Evolutionary conservation across 352 stramenopile genomes (phyloP).

Genomic region (Lagenidium sp.): DNA sequence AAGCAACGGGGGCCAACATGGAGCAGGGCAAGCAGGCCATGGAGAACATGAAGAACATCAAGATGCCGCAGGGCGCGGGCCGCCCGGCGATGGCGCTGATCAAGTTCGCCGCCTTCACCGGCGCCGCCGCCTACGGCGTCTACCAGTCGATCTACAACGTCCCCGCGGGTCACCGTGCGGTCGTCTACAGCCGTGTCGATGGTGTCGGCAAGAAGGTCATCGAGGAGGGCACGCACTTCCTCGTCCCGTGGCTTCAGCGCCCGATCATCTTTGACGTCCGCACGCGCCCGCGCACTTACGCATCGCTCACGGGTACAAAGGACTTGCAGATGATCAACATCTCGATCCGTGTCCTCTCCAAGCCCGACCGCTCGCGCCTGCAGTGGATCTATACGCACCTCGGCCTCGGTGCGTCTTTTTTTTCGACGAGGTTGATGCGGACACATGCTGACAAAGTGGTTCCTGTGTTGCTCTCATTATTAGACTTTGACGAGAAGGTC

Average conservation of each 20-base stretch:
- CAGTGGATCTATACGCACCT: constrained; percentile 97
- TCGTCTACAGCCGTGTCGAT: constrained; percentile 87
- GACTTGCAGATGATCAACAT: constrained; percentile 99
- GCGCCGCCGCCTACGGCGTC: constrained; percentile 53
- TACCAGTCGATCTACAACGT: constrained; percentile 88
- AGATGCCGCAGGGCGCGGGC: constrained; percentile 63
- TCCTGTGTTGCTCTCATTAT: too few relatives aligned
- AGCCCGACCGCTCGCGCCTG: constrained; percentile 89
- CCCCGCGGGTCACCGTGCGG: constrained; percentile 77
- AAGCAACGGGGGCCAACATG: constrained; percentile 32
- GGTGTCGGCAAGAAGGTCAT: constrained; percentile 72
- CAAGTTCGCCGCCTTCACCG: constrained; percentile 56
- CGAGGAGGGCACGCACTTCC: constrained; percentile 94
- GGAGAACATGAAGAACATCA: constrained; percentile 88
- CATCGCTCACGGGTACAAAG: constrained; percentile 89
- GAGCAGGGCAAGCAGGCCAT: constrained; percentile 81
- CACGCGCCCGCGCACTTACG: constrained; percentile 90
- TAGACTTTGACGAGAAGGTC: constrained; percentile 98
- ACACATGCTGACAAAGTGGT: too few relatives aligned
- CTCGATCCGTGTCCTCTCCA: constrained; percentile 97
- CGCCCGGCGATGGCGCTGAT: constrained; percentile 40
- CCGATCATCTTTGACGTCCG: constrained; percentile 94
- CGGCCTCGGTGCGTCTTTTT: constrained; percentile 62
- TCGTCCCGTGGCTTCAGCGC: constrained; percentile 97
- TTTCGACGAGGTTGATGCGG: too few relatives aligned